Conservation (phyloP, 75 land plant species). For the Picea glauca region DNA sequence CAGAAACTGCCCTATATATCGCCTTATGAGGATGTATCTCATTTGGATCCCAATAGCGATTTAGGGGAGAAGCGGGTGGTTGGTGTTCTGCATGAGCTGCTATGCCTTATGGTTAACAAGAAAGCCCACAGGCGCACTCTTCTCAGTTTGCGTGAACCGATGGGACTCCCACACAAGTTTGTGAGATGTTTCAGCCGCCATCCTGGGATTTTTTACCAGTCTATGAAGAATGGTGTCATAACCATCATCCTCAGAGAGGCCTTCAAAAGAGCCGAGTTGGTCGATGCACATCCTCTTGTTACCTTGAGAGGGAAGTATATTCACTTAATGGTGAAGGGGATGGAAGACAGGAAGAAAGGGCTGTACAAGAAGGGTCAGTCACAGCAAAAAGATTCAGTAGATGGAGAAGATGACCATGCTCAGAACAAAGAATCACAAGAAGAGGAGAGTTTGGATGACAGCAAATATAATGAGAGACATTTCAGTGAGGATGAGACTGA, state of each 20-base stretch:
- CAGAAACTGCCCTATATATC: slow-evolving; percentile 77
- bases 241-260: slow-evolving; percentile 66
- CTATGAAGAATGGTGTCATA: slow-evolving; percentile 37
- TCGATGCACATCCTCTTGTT: slow-evolving; percentile 56
- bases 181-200: slow-evolving; percentile 42
- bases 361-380: neutral
- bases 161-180: slow-evolving; percentile 48
- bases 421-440: slow-evolving; percentile 8
- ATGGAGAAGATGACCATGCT: neutral
- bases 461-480: neutral
- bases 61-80: slow-evolving; percentile 54
- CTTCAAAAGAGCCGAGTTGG: slow-evolving; percentile 46
- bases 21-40: slow-evolving; percentile 50
- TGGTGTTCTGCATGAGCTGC: slow-evolving; percentile 65
- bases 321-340: slow-evolving; percentile 44
- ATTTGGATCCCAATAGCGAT: slow-evolving; percentile 28
- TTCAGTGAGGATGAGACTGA: slow-evolving; percentile 18
- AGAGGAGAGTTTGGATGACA: slow-evolving; percentile 1
- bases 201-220: slow-evolving; percentile 75
- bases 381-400: neutral
- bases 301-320: slow-evolving; percentile 35
- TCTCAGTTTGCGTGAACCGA: slow-evolving; percentile 32
- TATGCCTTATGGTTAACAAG: slow-evolving; percentile 48
- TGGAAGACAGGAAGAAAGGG: slow-evolving; percentile 13
- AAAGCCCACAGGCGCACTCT: slow-evolving; percentile 50